Percentiles rank a stretch among this genome's conserved stretches.
phyloP scores from a whole-genome alignment of 2,329 filamentous ascomycete genomes.

The Fusarium tjaetaba region DNA sequence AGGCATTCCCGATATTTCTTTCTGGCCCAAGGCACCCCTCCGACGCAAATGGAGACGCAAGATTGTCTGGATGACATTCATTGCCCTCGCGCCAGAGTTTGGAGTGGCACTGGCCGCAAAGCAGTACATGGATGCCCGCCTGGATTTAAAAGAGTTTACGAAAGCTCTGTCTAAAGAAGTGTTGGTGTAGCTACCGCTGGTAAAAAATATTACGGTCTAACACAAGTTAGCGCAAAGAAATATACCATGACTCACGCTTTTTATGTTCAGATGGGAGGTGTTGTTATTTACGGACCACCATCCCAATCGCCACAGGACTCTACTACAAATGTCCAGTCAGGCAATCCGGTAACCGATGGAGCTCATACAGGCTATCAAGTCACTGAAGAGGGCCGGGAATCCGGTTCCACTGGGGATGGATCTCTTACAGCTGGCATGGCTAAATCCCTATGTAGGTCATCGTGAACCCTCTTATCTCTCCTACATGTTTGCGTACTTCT shows the following conservation, averaged over 20 bases:
- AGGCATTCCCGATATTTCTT: accelerated
- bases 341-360: neutral
- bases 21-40: accelerated
- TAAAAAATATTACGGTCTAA: neutral
- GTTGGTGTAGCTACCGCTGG: accelerated
- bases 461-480: neutral
- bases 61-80: accelerated
- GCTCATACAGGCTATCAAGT: neutral
- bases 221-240: accelerated
- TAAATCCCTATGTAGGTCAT: neutral
- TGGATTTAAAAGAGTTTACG: accelerated
- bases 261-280: neutral
- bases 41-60: neutral
- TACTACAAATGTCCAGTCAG: neutral
- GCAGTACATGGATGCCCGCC: neutral
- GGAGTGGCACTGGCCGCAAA: accelerated
- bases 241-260: neutral
- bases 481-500: neutral
- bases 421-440: neutral
- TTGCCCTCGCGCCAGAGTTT: neutral
- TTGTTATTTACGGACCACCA: neutral
- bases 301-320: neutral
- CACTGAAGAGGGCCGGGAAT: neutral
- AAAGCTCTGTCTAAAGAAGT: accelerated
- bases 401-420: accelerated